Conservation (phyloP, 73 alveolate species). For the Paramecium tetraurelia region DNA sequence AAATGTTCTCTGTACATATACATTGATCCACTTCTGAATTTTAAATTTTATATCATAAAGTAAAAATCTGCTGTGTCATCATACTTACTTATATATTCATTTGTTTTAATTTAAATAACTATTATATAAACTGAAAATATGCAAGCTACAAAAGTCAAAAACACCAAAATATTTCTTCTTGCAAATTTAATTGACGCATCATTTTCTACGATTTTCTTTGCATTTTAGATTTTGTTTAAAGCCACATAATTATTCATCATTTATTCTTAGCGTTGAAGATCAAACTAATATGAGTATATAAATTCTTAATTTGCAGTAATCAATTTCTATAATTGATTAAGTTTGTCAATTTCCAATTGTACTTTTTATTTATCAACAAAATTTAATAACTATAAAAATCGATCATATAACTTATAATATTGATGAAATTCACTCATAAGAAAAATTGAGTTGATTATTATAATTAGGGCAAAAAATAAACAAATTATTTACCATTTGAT, state of each 20-base stretch:
- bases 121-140: background rate
- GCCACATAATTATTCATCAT: background rate
- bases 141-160: background rate
- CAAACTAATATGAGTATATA: background rate
- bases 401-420: background rate
- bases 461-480: background rate
- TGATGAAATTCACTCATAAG: background rate
- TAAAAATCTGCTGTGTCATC: conserved; percentile 21
- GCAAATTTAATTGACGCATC: background rate
- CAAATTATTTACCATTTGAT: background rate
- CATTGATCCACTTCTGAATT: conserved; percentile 17
- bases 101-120: background rate
- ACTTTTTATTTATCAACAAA: background rate
- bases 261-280: background rate
- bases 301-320: background rate
- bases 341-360: background rate
- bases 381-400: background rate
- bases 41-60: background rate
- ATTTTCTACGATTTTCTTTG: background rate
- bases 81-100: background rate
- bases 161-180: background rate
- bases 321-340: background rate
- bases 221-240: background rate
- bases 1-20: conserved; percentile 3
- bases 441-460: background rate